Conservation (phyloP, 2,329 filamentous ascomycete genomes). For the Penicillium sp. region DNA sequence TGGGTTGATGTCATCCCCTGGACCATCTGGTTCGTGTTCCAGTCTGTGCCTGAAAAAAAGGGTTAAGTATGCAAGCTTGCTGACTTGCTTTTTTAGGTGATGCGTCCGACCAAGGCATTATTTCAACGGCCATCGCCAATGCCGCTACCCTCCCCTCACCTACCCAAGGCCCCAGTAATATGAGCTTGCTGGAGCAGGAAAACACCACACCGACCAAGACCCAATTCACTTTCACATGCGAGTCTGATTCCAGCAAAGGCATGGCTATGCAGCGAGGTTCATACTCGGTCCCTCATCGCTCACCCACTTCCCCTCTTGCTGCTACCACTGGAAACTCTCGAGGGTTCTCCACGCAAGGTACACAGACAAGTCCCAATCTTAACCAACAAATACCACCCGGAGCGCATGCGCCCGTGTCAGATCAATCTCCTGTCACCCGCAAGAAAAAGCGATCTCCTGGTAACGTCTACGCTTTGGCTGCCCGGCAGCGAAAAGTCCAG, state of each 20-base stretch:
- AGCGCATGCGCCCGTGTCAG: slow-evolving; percentile 35
- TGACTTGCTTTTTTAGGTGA: slow-evolving; percentile 31
- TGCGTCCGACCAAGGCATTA: slow-evolving; percentile 70
- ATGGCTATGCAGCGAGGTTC: slow-evolving; percentile 68
- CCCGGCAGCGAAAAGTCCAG: slow-evolving; percentile 72
- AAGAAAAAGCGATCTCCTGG: slow-evolving; percentile 66
- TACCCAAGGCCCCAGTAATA: slow-evolving; percentile 70
- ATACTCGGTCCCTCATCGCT: slow-evolving; percentile 40
- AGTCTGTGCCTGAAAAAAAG: background rate
- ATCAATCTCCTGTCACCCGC: slow-evolving; percentile 53
- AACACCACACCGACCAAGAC: slow-evolving; percentile 68
- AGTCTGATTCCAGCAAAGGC: slow-evolving; percentile 80
- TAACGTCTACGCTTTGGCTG: slow-evolving; percentile 72
- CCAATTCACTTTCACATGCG: slow-evolving; percentile 95
- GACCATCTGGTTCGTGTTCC: slow-evolving; percentile 30
- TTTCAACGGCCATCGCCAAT: slow-evolving; percentile 87
- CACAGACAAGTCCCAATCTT: slow-evolving; percentile 57
- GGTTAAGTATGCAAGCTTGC: background rate
- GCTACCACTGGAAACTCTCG: slow-evolving; percentile 34
- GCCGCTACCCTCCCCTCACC: slow-evolving; percentile 68
- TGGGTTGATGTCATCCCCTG: slow-evolving; percentile 47
- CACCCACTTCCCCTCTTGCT: slow-evolving; percentile 35
- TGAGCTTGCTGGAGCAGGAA: slow-evolving; percentile 74
- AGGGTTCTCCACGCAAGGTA: slow-evolving; percentile 53
- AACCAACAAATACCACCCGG: slow-evolving; percentile 34